Evolutionary conservation across 2,329 filamentous ascomycete species (phyloP).

Genomic region (Ophiocordyceps sinensis): DNA sequence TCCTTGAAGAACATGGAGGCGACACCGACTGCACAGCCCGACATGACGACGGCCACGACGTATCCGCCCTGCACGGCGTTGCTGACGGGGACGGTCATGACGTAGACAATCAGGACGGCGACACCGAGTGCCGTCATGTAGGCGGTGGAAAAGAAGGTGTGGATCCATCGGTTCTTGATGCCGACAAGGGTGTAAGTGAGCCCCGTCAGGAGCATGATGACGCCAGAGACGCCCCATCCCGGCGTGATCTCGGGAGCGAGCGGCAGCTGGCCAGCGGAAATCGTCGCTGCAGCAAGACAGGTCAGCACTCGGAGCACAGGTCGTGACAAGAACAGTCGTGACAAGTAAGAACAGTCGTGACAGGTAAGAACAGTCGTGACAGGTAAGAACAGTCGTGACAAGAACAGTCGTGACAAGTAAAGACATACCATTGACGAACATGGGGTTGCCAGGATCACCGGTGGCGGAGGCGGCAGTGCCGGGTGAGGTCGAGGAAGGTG

Average conservation of each 20-base stretch:
- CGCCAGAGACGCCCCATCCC: constrained; percentile 64
- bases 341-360: no score
- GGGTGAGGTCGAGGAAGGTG: constrained; percentile 1
- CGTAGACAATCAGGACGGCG: constrained; percentile 72
- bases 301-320: constrained; percentile 1
- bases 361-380: no score
- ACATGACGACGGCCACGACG: constrained; percentile 61
- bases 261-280: constrained; percentile 45
- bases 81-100: constrained; percentile 66
- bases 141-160: constrained; percentile 67
- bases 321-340: no score
- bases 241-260: constrained; percentile 64
- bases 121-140: constrained; percentile 61
- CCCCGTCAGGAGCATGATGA: constrained; percentile 63
- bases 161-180: constrained; percentile 66
- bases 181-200: constrained; percentile 58
- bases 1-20: constrained; percentile 68
- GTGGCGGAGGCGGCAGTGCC: constrained; percentile 5
- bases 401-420: no score
- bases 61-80: constrained; percentile 74
- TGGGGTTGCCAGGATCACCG: constrained; percentile 7
- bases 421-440: constrained; percentile 19
- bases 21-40: constrained; percentile 60
- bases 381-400: no score
- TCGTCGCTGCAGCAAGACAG: constrained; percentile 21